These are phyloP conservation scores for Chrysosporium keratinophilum DNA, from an alignment of 2,329 filamentous ascomycete species.

Conservation along the genomic window DNA sequence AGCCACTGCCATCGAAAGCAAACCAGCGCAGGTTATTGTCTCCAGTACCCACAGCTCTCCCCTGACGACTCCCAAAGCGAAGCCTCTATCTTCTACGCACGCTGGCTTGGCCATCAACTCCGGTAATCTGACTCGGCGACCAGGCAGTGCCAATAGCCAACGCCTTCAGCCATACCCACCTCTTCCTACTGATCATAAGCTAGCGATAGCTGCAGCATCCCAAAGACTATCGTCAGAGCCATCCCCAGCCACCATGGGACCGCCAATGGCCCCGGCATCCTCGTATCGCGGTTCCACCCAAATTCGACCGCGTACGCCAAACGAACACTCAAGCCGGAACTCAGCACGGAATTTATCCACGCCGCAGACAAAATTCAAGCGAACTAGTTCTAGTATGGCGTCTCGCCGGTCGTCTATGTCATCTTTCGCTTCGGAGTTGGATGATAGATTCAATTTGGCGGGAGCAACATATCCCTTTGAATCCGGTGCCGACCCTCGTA, in stretches of 20 bases:
- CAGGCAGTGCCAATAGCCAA: slow-evolving; percentile 62
- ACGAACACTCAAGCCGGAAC: slow-evolving; percentile 38
- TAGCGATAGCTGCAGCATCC: slow-evolving; percentile 69
- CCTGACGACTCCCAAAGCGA: slow-evolving; percentile 30
- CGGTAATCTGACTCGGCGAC: slow-evolving; percentile 41
- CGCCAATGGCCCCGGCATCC: slow-evolving; percentile 73
- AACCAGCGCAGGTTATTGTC: slow-evolving; percentile 19
- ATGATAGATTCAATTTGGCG: slow-evolving; percentile 75
- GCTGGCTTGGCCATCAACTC: slow-evolving; percentile 26
- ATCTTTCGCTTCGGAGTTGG: slow-evolving; percentile 89
- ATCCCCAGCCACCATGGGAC: slow-evolving; percentile 57
- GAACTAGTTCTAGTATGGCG: slow-evolving; percentile 34
- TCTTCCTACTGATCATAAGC: slow-evolving; percentile 69
- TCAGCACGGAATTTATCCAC: slow-evolving; percentile 48
- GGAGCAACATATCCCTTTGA: slow-evolving; percentile 51
- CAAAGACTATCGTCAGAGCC: slow-evolving; percentile 45
- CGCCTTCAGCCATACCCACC: slow-evolving; percentile 54
- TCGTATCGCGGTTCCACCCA: slow-evolving; percentile 46
- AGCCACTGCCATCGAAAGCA: slow-evolving; percentile 27
- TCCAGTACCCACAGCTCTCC: slow-evolving; percentile 21
- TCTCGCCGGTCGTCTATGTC: slow-evolving; percentile 77
- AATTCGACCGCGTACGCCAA: slow-evolving; percentile 53
- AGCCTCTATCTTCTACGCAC: slow-evolving; percentile 25
- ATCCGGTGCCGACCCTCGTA: slow-evolving; percentile 75
- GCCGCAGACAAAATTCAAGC: slow-evolving; percentile 38